Base-by-base conservation (phyloP, 1,284 basidiomycete genomes). In the Phellopilus nigrolimitatus region DNA sequence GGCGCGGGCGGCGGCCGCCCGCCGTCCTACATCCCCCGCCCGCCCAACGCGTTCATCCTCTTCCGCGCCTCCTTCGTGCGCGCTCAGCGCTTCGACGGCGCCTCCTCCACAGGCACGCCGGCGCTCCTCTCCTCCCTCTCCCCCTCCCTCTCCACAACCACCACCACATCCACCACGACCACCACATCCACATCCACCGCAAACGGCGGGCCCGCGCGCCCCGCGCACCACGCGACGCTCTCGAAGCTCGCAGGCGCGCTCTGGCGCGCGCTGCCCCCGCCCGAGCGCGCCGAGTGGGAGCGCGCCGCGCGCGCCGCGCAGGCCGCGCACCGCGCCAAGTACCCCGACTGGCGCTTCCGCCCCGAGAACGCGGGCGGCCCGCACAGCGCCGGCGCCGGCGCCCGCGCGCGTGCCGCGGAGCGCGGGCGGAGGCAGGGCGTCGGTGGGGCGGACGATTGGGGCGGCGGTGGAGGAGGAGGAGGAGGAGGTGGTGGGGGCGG, bases 1-100 rank as follows among this genome's bases (percentile, higher is more conserved):
- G 39, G 12, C 7, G 27, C 17, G 8, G 31, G 38, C 2, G 12
- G 3, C n/a, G 46, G 46, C 2, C 52, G 55, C 7, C 59, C 67
- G 49, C 50, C 68, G 7, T 68, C 68, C 25, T 84, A 95, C 67
- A 91, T 95, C 64, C 91, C 93, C 42, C 82, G 93, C 28, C 93
- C 93, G 0, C 87, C 91, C 27, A 97, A 97, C 68, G 92, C 94
- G 42, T 97, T 95, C 71, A 95, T 97, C 61, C 82, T 97, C 65
- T 97, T 94, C 70, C 80, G 94, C 55, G 90, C 89, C 28, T 88
- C 91, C 47, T 92, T 93, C 64, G 91, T 93, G 61, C 77, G 80
- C 41, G 80, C 81, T 50, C 41, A 55, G 41, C 47, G 49, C 13
- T 15, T 49, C 7, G 53, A 38, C 13, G 22, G 13, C 4, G 28